These are phyloP conservation scores for Volvox carteri DNA, from an alignment of 163 green algal species.

Conservation along the genomic window DNA sequence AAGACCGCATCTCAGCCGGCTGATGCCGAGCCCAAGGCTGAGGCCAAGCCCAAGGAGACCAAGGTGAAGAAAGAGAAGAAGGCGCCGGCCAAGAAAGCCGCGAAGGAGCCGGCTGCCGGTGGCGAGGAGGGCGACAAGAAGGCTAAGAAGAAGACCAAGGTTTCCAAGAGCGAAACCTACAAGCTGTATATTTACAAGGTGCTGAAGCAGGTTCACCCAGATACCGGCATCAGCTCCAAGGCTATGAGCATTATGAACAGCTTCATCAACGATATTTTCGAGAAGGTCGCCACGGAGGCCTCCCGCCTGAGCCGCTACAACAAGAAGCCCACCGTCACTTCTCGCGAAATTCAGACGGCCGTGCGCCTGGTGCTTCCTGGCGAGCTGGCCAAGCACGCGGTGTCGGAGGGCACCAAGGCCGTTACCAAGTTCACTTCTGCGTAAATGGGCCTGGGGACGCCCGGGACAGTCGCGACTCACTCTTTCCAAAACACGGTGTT, in stretches of 20 bases:
- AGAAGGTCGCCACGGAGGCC: conserved; percentile 93
- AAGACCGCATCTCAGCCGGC: neutral
- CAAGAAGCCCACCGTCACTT: too few relatives aligned
- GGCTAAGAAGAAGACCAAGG: too few relatives aligned
- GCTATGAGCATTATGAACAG: too few relatives aligned
- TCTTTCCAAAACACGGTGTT: conserved; percentile 18
- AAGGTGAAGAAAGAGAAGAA: too few relatives aligned
- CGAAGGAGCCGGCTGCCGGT: conserved; percentile 37
- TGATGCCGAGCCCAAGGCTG: neutral
- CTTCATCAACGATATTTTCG: too few relatives aligned
- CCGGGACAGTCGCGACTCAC: neutral
- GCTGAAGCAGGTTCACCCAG: too few relatives aligned
- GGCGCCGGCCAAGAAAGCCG: conserved; percentile 3
- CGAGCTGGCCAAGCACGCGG: conserved; percentile 93
- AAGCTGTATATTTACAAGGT: too few relatives aligned
- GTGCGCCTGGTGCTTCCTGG: conserved; percentile 86
- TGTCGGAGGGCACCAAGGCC: conserved; percentile 96
- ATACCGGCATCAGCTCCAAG: conserved; percentile 83
- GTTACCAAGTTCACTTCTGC: conserved; percentile 94
- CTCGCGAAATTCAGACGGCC: conserved; percentile 69
- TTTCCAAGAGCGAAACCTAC: too few relatives aligned
- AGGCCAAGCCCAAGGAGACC: too few relatives aligned
- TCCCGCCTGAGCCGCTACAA: conserved; percentile 59
- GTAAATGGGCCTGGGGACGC: conserved; percentile 68
- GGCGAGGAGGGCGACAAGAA: conserved; percentile 71